Conservation (phyloP, 192 early-diverging fungal genomes). For the Gorgonomyces haynaldii region DNA sequence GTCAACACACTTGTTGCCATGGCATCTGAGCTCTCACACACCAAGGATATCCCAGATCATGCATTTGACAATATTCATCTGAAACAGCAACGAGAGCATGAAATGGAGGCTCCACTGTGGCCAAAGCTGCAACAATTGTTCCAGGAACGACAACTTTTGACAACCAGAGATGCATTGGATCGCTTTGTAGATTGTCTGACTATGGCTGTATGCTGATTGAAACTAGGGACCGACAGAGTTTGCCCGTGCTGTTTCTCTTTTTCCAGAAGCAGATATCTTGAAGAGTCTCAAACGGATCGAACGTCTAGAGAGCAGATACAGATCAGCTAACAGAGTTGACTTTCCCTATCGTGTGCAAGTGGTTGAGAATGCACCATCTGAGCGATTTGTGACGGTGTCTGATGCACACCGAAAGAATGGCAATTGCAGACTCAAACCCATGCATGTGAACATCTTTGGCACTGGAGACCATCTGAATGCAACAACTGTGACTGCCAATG, state of each 20-base stretch:
- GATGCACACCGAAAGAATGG: neutral
- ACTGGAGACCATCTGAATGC: slow-evolving; percentile 18
- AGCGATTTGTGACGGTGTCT: neutral
- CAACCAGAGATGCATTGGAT: slow-evolving; percentile 17
- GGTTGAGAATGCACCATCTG: neutral
- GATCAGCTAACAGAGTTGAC: slow-evolving; percentile 1
- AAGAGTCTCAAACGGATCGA: neutral
- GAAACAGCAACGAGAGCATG: slow-evolving; percentile 16
- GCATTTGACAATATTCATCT: slow-evolving; percentile 23
- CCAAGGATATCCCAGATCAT: slow-evolving; percentile 17
- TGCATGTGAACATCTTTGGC: slow-evolving; percentile 24
- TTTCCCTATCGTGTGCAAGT: neutral
- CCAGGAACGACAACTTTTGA: slow-evolving; percentile 8
- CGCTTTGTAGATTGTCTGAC: slow-evolving; percentile 25
- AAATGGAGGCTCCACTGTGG: slow-evolving; percentile 14
- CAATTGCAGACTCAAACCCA: neutral
- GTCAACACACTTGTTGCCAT: slow-evolving; percentile 29
- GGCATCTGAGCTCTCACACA: slow-evolving; percentile 9
- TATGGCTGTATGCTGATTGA: too few species aligned
- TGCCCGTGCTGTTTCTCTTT: slow-evolving; percentile 14
- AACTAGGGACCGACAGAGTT: slow-evolving; percentile 21
- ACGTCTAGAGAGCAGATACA: neutral
- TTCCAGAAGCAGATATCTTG: slow-evolving; percentile 3
- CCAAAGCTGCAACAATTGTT: slow-evolving; percentile 10
- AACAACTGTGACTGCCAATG: slow-evolving; percentile 38